phyloP scores from a whole-genome alignment of 108 stramenopile genomes.

The Nitzschia sp. region DNA sequence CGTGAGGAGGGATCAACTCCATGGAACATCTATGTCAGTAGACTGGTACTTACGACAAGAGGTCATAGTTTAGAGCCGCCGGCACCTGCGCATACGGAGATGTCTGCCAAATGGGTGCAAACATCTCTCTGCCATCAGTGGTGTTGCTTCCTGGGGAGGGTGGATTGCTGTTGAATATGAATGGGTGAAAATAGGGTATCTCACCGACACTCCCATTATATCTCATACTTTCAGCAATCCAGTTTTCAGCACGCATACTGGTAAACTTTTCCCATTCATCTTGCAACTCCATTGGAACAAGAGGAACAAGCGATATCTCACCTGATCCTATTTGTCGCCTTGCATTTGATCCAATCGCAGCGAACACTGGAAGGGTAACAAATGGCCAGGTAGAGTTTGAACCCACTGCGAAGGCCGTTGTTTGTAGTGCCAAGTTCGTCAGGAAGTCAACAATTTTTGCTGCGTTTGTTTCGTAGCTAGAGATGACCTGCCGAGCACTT shows the following conservation, averaged over 20 bases:
- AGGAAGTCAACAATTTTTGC: neutral
- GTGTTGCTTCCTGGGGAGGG: neutral
- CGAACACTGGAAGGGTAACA: slow-evolving; percentile 24
- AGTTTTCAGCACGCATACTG: neutral
- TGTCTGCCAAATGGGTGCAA: neutral
- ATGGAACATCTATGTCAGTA: too few species aligned
- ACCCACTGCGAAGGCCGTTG: neutral
- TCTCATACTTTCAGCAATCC: neutral
- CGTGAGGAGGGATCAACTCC: too few species aligned
- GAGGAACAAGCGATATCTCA: neutral
- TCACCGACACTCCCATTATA: neutral
- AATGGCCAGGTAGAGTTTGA: slow-evolving; percentile 22
- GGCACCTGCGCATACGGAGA: neutral
- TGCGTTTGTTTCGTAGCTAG: neutral
- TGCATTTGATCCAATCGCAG: neutral
- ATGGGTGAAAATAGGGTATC: neutral
- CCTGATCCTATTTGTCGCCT: neutral
- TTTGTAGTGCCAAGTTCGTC: neutral
- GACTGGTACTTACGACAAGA: too few species aligned
- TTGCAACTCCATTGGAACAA: neutral
- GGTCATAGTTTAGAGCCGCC: too few species aligned
- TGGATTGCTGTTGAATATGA: neutral
- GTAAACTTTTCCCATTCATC: slow-evolving; percentile 7
- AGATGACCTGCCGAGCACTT: neutral
- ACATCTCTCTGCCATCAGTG: neutral